Evolutionary conservation across 805 yeast genomes (phyloP), one percentile per base, ranked within the genome.

Genomic region (Candida corydali): DNA sequence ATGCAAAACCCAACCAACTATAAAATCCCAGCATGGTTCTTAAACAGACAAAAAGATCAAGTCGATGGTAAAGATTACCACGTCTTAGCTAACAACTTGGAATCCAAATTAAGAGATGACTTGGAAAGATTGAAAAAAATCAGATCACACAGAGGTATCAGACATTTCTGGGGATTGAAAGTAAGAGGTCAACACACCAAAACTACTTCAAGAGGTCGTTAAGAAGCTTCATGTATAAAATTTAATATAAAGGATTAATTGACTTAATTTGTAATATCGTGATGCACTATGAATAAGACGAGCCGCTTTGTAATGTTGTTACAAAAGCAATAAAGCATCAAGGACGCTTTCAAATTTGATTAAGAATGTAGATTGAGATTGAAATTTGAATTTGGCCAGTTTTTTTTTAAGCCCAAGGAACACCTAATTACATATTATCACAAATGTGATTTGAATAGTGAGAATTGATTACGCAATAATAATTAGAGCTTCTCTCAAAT

Each of bases 101-200:
- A 94, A 79, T 86, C 96, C 63, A 93, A 93, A 80, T 86, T 93
- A 75, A 93, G 99, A 86, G 99, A 93, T 70, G 98, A 93, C 70
- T 80, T 93, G 73, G 98, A 93, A 81, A 91, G 98, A 83, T 81
- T 93, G 76, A 94, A 94, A 95, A 93, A 93, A 80, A 93, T 94
- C 85, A 94, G 98, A 83, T 79, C 98, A 68, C 98, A 93, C 93
- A 82, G 98, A 78, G 99, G 99, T 91, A 84, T 93, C 75, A 88
- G 99, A 84, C 99, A 93, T 82, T 89, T 82, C 91, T 93, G 97
- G 98, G 97, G 97, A 73, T 80, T 93, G 73, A 93, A 93, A 81
- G 98, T 94, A 75, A 88, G 98, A 83, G 98, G 98, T 79, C 98
- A 93, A 82, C 99, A 93, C 81, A 93, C 99, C 83, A 93, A 93